Base-by-base conservation (phyloP, 129 eudicot species). In the Heracleum sosnowskyi region DNA sequence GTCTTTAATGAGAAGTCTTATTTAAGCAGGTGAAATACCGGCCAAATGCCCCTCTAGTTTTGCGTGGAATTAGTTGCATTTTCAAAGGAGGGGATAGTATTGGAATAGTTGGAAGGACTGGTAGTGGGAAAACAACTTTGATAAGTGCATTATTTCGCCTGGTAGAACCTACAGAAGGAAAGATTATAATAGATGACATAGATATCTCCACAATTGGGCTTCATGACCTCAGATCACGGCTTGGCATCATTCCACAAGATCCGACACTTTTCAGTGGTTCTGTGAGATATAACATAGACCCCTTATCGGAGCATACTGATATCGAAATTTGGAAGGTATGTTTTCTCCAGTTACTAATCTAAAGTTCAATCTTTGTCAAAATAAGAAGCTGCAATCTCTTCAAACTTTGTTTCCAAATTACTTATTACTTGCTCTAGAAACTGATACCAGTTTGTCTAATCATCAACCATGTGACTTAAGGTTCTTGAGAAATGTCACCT, bases 31-130 rank as follows among this genome's bases (percentile, higher is more conserved):
- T 91, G 0, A 86, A 81, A 82, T 91, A 91, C 78, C 84, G 74
- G 47, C 83, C 88, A 4, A 86, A 78, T 81, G 80, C 89, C 13
- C 94, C 94, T 1, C 75, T 89, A 29, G 92, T 91, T 81, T 90
- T 91, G 60, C 81, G 75, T 12, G 92, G 97, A 49, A 87, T 91
- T 46, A 86, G 79, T 68, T 91, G 93, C 60, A 81, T 84, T 60
- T 87, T 91, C 62, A 88, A 87, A 82, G 94, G 92, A 64, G 94
- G 94, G 33, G 76, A 84, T 51, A 86, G 88, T 53, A 81, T 91
- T 51, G 97, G 97, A 75, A 87, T 91, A 31, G 94, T 91, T 57
- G 97, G 97, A 29, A 78, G 97, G 79, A 89, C 97, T 13, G 94
- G 97, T 4, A 87, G 94, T 46, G 90, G 97, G 26, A 91, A 91